phyloP scores from a whole-genome alignment of 768 basidiomycete species.

The Tricholomella constricta region DNA sequence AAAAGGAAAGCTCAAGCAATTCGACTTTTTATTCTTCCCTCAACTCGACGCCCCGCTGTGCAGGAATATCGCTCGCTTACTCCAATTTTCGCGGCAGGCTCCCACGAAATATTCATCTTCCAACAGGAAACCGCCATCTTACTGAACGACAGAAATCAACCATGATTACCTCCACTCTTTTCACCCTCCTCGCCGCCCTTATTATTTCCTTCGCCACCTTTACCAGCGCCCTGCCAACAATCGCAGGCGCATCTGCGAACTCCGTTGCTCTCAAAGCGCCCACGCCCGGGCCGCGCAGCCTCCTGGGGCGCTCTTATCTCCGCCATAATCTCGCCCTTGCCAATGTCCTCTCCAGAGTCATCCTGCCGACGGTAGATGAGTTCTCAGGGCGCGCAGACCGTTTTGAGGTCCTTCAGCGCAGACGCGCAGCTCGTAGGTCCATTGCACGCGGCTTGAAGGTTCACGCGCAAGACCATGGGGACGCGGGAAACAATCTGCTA shows the following conservation, averaged over 20 bases:
- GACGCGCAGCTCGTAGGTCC: background rate
- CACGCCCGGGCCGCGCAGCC: constrained; percentile 18
- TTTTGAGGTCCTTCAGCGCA: constrained; percentile 11
- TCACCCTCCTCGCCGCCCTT: constrained; percentile 31
- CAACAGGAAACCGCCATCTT: background rate
- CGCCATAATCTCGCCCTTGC: constrained; percentile 8
- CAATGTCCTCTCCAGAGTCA: background rate
- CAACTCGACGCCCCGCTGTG: constrained; percentile 5
- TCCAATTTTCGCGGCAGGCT: constrained; percentile 12
- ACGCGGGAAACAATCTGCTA: background rate
- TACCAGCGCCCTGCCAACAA: constrained; percentile 37
- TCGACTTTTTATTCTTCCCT: background rate
- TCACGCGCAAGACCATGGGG: background rate
- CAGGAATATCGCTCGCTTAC: background rate
- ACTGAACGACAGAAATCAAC: constrained; percentile 34
- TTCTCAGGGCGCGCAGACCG: constrained; percentile 8
- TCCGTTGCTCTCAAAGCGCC: background rate
- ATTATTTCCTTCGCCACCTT: constrained; percentile 36
- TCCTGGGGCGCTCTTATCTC: constrained; percentile 23
- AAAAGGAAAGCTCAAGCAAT: background rate
- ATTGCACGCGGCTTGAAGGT: background rate
- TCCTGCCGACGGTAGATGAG: background rate
- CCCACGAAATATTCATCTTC: constrained; percentile 14
- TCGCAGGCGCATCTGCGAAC: constrained; percentile 29
- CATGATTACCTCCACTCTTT: constrained; percentile 30